Evolutionary conservation across 2,329 filamentous ascomycete species (phyloP).

Genomic region (Calonectria leucothoes): DNA sequence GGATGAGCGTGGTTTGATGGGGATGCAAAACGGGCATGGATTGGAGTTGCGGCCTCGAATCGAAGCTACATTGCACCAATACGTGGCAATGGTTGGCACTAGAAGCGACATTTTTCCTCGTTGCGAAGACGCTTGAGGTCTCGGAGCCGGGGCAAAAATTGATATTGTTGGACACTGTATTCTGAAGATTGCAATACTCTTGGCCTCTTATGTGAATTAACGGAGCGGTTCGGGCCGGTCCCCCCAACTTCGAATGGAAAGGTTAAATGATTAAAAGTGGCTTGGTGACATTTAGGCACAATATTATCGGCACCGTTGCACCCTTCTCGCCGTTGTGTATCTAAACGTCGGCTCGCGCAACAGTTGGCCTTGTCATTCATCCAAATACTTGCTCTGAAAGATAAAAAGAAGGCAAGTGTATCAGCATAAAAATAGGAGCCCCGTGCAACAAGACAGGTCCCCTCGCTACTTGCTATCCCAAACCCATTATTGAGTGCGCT

Average conservation of each 20-base stretch:
- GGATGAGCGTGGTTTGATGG: conserved; percentile 28
- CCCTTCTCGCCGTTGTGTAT: background rate
- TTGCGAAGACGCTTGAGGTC: conserved; percentile 15
- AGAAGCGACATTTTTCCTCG: conserved; percentile 38
- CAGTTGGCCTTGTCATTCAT: background rate
- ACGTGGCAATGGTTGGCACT: conserved; percentile 33
- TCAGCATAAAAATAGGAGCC: too few relatives aligned
- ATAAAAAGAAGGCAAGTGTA: background rate
- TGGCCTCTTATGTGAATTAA: background rate
- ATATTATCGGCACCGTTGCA: background rate
- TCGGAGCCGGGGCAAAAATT: conserved; percentile 21
- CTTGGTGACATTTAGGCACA: background rate
- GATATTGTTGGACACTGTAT: conserved; percentile 31
- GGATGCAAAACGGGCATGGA: conserved; percentile 37
- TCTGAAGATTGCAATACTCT: background rate
- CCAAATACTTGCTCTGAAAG: background rate
- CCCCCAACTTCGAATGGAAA: conserved; percentile 1
- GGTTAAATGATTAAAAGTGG: background rate
- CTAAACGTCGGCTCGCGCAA: background rate
- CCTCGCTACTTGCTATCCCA: too few relatives aligned
- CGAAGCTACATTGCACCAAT: conserved; percentile 31
- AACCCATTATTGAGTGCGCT: too few relatives aligned
- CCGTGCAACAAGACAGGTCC: background rate
- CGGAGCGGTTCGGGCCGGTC: conserved; percentile 1
- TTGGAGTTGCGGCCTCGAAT: conserved; percentile 42